phyloP scores from a whole-genome alignment of 2,329 filamentous ascomycete genomes.

The Aureobasidium sp. region DNA sequence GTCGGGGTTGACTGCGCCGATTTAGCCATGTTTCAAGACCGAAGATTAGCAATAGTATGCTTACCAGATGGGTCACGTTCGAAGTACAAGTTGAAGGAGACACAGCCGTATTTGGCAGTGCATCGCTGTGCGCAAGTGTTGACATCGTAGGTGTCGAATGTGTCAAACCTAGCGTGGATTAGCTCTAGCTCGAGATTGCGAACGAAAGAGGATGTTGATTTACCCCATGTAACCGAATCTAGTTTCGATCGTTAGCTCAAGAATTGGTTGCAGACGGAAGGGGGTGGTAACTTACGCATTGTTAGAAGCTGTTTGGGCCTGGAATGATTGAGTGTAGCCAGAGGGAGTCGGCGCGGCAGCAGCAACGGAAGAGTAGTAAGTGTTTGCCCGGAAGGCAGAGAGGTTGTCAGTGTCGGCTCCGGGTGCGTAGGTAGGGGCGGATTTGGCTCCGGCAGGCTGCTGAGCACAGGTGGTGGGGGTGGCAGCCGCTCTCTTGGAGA shows the following conservation, averaged over 20 bases:
- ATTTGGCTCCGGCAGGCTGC: slow-evolving; percentile 3
- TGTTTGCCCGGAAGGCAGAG: slow-evolving; percentile 15
- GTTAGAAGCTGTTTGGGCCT: slow-evolving; percentile 17
- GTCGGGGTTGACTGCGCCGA: slow-evolving; percentile 12
- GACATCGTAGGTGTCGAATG: slow-evolving; percentile 11
- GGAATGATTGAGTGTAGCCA: slow-evolving; percentile 19
- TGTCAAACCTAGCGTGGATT: slow-evolving; percentile 2
- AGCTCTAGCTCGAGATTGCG: neutral
- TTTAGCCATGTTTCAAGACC: neutral
- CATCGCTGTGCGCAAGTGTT: slow-evolving; percentile 11
- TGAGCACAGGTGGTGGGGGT: slow-evolving; percentile 4
- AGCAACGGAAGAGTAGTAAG: slow-evolving; percentile 19
- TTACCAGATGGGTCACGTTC: slow-evolving; percentile 15
- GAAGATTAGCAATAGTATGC: neutral
- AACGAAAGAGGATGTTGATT: neutral
- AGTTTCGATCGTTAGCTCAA: neutral
- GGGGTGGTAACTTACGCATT: slow-evolving; percentile 6
- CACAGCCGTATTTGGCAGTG: slow-evolving; percentile 7
- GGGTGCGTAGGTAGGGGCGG: slow-evolving; percentile 15
- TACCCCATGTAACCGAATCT: neutral
- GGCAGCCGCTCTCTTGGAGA: neutral
- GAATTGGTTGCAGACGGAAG: neutral
- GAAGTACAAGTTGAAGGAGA: slow-evolving; percentile 18
- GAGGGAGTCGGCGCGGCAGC: slow-evolving; percentile 14
- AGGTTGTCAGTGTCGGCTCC: slow-evolving; percentile 15